phyloP scores from a whole-genome alignment of 1,284 basidiomycete genomes.

The Melampsora americana region DNA sequence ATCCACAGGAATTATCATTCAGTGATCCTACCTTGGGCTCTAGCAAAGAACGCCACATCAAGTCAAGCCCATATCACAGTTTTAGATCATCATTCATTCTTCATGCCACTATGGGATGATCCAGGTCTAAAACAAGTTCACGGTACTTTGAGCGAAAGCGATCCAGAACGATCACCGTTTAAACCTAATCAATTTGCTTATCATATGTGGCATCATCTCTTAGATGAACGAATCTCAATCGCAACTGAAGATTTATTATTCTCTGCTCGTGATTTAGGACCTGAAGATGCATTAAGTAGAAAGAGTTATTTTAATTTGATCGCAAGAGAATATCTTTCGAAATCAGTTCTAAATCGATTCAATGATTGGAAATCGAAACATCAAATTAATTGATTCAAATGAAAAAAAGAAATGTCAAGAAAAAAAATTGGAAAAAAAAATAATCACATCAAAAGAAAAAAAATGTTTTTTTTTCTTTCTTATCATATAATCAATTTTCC shows the following conservation, averaged over 20 bases:
- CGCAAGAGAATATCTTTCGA: conserved; percentile 34
- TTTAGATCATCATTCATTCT: conserved; percentile 39
- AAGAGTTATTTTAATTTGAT: conserved; percentile 37
- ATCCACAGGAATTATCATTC: conserved; percentile 36
- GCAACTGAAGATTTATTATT: conserved; percentile 29
- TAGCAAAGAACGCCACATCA: conserved; percentile 29
- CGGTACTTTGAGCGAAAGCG: conserved; percentile 20
- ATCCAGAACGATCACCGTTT: conserved; percentile 21
- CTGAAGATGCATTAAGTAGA: conserved; percentile 27
- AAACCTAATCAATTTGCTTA: conserved; percentile 36
- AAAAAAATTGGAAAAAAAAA: neutral
- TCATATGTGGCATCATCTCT: conserved; percentile 43
- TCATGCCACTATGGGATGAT: conserved; percentile 43
- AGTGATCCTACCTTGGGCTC: conserved; percentile 30
- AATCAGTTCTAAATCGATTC: conserved; percentile 18
- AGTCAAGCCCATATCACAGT: conserved; percentile 32
- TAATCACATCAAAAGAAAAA: too few species aligned
- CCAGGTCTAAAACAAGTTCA: conserved; percentile 31
- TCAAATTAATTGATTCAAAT: neutral
- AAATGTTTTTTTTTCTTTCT: too few species aligned
- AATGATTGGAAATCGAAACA: conserved; percentile 20
- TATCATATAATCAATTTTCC: too few species aligned
- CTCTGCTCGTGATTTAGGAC: conserved; percentile 4
- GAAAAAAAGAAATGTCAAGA: too few species aligned
- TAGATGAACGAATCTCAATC: conserved; percentile 35